phyloP scores from a whole-genome alignment of 495 filamentous ascomycete genomes.

The Aspergillus bridgeri region DNA sequence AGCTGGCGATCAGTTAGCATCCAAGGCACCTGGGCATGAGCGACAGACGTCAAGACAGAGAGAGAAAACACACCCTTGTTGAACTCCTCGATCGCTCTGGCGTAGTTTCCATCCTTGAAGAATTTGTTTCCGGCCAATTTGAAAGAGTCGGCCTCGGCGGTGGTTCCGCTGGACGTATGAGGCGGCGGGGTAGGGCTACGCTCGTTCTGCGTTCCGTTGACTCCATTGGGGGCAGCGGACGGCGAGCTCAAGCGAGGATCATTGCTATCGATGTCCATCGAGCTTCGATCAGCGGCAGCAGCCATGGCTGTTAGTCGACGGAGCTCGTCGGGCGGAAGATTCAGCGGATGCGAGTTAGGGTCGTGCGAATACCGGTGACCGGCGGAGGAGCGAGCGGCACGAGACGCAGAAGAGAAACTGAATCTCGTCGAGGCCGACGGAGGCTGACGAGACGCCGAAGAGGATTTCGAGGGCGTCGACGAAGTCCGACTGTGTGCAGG shows the following conservation, averaged over 20 bases:
- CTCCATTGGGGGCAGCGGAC: constrained; percentile 47
- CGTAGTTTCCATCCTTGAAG: constrained; percentile 88
- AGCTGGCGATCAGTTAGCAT: constrained; percentile 49
- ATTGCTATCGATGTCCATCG: constrained; percentile 82
- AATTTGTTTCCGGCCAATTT: constrained; percentile 93
- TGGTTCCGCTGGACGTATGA: constrained; percentile 60
- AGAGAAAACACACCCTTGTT: constrained; percentile 68
- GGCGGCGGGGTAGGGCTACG: constrained; percentile 74
- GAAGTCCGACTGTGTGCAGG: constrained; percentile 19
- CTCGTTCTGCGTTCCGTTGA: constrained; percentile 49
- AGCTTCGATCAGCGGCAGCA: constrained; percentile 58
- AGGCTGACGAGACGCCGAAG: constrained; percentile 17
- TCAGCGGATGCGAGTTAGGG: constrained; percentile 74
- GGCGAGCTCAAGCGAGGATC: constrained; percentile 18
- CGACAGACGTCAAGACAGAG: constrained; percentile 2
- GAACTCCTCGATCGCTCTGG: constrained; percentile 83
- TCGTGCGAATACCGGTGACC: constrained; percentile 53
- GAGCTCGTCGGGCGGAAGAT: constrained; percentile 81
- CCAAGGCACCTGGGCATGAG: constrained; percentile 3
- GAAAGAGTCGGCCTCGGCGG: constrained; percentile 77
- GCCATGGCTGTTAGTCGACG: constrained; percentile 71
- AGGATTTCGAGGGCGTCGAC: constrained; percentile 21
- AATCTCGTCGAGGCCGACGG: neutral
- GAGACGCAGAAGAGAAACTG: constrained; percentile 7
- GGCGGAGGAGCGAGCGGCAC: constrained; percentile 13